phyloP scores from a whole-genome alignment of 345 rosid species.

The Citrus sinensis region DNA sequence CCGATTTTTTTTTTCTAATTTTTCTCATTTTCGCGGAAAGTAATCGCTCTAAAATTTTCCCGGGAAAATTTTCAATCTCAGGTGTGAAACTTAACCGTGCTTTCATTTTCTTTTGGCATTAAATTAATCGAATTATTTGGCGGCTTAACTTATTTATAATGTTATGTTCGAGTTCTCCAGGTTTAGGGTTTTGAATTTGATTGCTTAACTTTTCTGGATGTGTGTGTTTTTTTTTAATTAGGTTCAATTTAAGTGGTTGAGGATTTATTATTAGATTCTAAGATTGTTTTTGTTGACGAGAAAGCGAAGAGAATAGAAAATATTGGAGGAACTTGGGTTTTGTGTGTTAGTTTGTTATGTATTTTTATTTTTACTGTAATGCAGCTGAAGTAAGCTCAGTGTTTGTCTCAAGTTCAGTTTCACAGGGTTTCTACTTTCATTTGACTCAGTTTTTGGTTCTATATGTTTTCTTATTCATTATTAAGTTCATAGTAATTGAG shows the following conservation, averaged over 20 bases:
- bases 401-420: background rate
- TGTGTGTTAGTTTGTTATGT: background rate
- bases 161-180: background rate
- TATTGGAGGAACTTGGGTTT: background rate
- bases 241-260: background rate
- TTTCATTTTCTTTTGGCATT: background rate
- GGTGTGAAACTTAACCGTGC: background rate
- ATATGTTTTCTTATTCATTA: background rate
- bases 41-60: background rate
- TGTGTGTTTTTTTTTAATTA: no score
- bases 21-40: background rate
- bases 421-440: background rate
- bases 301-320: background rate
- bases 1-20: no score
- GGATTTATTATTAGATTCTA: background rate
- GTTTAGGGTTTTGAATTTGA: slow-evolving; percentile 4
- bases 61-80: background rate
- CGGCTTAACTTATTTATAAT: background rate
- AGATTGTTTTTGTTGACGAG: background rate
- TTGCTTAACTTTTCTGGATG: background rate
- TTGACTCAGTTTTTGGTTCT: background rate
- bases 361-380: background rate
- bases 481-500: background rate
- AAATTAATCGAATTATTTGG: background rate
- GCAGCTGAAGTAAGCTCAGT: background rate